These are phyloP conservation scores for Lagenaria siceraria DNA, from an alignment of 306 rosid genomes.

Conservation along the genomic window DNA sequence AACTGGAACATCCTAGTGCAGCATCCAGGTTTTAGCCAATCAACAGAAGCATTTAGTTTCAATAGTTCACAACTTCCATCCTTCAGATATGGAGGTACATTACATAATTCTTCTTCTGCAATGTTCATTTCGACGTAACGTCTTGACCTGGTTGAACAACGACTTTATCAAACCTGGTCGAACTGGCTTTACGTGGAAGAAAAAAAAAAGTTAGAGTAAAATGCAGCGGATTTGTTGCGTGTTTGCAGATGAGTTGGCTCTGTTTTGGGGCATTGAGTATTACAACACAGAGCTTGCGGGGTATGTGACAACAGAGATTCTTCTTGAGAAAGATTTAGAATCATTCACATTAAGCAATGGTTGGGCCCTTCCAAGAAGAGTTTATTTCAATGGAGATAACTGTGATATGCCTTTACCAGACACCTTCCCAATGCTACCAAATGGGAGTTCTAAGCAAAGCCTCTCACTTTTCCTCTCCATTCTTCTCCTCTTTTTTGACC, in stretches of 20 bases:
- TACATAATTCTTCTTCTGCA: neutral
- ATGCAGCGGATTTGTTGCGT: neutral
- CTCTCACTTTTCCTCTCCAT: neutral
- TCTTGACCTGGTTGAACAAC: neutral
- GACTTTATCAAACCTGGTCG: neutral
- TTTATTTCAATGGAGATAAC: constrained; percentile 67
- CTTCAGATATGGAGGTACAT: constrained; percentile 37
- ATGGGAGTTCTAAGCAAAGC: constrained; percentile 16
- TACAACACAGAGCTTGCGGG: constrained; percentile 44
- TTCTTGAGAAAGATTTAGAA: constrained; percentile 37
- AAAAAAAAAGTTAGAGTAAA: neutral
- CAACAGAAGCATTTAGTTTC: constrained; percentile 45
- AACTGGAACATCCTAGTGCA: constrained; percentile 68
- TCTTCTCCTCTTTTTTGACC: neutral
- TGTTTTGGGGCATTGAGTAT: constrained; percentile 63
- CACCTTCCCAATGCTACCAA: constrained; percentile 53
- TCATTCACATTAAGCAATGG: constrained; percentile 56
- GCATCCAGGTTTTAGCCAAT: constrained; percentile 48
- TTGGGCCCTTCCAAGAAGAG: constrained; percentile 66
- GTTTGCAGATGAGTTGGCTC: constrained; percentile 56
- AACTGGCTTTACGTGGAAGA: neutral
- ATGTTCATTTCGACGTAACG: neutral
- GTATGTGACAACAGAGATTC: constrained; percentile 42
- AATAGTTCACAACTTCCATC: constrained; percentile 44
- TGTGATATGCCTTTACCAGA: constrained; percentile 67